These are phyloP conservation scores for Chlamydomonas sp. DNA, from an alignment of 139 green algal species.

Conservation along the genomic window DNA sequence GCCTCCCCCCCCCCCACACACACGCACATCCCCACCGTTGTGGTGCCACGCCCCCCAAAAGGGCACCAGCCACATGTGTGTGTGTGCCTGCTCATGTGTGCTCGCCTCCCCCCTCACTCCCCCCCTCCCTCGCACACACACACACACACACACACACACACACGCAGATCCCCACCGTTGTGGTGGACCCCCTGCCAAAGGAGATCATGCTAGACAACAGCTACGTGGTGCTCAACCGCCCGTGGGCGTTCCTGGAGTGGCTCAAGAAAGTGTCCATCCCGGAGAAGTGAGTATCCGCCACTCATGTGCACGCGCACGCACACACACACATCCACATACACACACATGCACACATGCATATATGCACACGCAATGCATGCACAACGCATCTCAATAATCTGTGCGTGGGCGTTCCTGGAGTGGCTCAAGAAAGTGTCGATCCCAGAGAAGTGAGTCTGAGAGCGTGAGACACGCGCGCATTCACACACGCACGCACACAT, in stretches of 20 bases:
- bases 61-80: no score
- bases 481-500: no score
- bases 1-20: no score
- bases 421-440: conserved; percentile 10
- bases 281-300: conserved; percentile 9
- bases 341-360: no score
- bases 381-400: conserved; percentile 84
- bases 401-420: conserved; percentile 63
- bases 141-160: no score
- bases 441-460: conserved; percentile 8
- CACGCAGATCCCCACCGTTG: conserved; percentile 83
- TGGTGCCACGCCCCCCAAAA: no score
- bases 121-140: no score
- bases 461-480: neutral
- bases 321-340: no score
- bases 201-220: conserved; percentile 39
- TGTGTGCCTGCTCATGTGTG: no score
- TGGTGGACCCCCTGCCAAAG: conserved; percentile 74
- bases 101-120: no score
- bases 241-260: conserved; percentile 53
- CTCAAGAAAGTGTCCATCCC: conserved; percentile 7
- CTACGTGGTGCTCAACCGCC: conserved; percentile 91
- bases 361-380: conserved; percentile 60
- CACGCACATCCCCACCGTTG: no score
- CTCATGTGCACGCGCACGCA: no score